Evolutionary conservation across 2,329 filamentous ascomycete genomes (phyloP).

Genomic region (Monosporascus sp.): DNA sequence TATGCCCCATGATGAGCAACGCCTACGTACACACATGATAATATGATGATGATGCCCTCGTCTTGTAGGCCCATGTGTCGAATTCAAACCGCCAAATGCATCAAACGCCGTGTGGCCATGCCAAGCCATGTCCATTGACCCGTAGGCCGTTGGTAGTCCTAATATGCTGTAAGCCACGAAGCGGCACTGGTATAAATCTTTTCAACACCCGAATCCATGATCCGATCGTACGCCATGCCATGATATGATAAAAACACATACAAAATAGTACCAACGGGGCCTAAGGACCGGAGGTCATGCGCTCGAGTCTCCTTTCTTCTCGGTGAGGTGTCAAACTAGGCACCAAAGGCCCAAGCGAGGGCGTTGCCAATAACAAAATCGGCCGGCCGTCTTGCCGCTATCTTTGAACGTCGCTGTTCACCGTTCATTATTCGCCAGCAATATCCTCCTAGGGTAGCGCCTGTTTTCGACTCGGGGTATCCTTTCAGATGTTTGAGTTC

Average conservation of each 20-base stretch:
- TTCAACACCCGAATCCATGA: constrained; percentile 24
- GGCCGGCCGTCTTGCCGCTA: not conserved
- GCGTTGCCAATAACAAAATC: not conserved
- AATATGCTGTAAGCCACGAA: constrained; percentile 26
- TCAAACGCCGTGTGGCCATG: constrained; percentile 15
- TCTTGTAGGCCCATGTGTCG: constrained; percentile 6
- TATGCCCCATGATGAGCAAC: constrained; percentile 1
- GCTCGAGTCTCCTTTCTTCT: not conserved
- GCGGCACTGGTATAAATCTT: constrained; percentile 26
- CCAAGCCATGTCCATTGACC: constrained; percentile 17
- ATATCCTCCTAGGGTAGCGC: not conserved
- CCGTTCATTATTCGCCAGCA: not conserved
- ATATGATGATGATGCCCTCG: constrained; percentile 9
- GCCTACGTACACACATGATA: constrained; percentile 12
- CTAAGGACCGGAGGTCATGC: constrained; percentile 9
- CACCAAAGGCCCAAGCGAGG: not conserved
- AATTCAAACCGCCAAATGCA: constrained; percentile 11
- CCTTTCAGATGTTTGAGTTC: not conserved
- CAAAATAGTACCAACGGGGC: constrained; percentile 12
- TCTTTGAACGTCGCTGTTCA: not conserved
- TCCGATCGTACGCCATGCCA: constrained; percentile 6
- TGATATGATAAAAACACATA: constrained; percentile 21
- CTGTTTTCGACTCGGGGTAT: not conserved
- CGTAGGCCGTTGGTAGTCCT: constrained; percentile 13
- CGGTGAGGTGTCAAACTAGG: not conserved